These are phyloP conservation scores for Monascus purpureus DNA, from an alignment of 495 filamentous ascomycete genomes.

Conservation along the genomic window DNA sequence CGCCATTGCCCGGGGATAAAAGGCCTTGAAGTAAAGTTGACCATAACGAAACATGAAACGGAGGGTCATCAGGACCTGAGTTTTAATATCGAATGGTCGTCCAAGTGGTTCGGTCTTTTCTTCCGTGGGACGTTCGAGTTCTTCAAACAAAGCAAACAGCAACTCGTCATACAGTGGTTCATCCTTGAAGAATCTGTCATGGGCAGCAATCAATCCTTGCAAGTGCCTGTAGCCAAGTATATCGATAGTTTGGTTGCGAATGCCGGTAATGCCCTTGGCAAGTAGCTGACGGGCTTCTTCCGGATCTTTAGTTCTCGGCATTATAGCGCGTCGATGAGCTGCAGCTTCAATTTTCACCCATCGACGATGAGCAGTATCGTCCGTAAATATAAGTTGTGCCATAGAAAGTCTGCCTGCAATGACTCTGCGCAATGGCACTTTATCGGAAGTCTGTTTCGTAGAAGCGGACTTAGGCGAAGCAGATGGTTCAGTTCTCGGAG, in stretches of 20 bases:
- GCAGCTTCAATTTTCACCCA: slow-evolving; percentile 12
- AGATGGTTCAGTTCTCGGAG: no score
- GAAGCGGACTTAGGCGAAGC: no score
- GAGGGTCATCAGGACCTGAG: slow-evolving; percentile 69
- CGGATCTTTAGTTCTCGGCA: slow-evolving; percentile 30
- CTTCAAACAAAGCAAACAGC: slow-evolving; percentile 57
- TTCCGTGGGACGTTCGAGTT: slow-evolving; percentile 44
- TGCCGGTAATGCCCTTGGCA: slow-evolving; percentile 60
- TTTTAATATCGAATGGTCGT: slow-evolving; percentile 60
- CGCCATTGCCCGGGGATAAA: slow-evolving; percentile 50
- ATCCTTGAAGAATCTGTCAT: slow-evolving; percentile 39
- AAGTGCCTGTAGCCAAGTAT: slow-evolving; percentile 81
- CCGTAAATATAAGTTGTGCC: neutral
- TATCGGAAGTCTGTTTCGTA: no score
- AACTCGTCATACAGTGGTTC: slow-evolving; percentile 56
- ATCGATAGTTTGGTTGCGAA: slow-evolving; percentile 58
- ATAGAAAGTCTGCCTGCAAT: no score
- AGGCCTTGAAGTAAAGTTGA: slow-evolving; percentile 45
- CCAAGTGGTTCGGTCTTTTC: slow-evolving; percentile 22
- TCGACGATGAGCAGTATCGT: slow-evolving; percentile 8
- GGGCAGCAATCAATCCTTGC: slow-evolving; percentile 63
- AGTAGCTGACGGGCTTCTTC: slow-evolving; percentile 44
- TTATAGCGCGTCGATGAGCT: slow-evolving; percentile 16
- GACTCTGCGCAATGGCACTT: no score
- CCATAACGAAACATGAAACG: slow-evolving; percentile 61